phyloP scores from a whole-genome alignment of 2,329 filamentous ascomycete species.

The Paecilomyces dactylethromorphus region DNA sequence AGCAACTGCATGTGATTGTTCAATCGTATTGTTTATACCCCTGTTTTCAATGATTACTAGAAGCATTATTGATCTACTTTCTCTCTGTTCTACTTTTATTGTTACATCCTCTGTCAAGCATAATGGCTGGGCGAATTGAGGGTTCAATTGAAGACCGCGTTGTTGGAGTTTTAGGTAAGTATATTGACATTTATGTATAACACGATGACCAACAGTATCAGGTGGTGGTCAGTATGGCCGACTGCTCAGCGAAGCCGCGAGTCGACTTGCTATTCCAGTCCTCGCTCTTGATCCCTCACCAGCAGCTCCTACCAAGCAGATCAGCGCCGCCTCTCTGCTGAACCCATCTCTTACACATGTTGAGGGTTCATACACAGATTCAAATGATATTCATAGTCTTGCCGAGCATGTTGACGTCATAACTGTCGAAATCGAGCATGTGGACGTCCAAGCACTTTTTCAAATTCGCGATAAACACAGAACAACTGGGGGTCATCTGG shows the following conservation, averaged over 20 bases:
- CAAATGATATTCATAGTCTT: slow-evolving; percentile 66
- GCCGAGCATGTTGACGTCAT: slow-evolving; percentile 67
- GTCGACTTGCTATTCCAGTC: background rate
- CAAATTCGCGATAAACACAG: slow-evolving; percentile 53
- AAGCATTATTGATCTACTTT: background rate
- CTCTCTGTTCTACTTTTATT: background rate
- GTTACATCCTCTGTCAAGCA: background rate
- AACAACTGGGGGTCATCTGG: slow-evolving; percentile 11
- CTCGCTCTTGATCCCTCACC: background rate
- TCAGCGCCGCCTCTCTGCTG: slow-evolving; percentile 54
- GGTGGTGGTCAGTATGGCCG: background rate
- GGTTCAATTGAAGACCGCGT: background rate
- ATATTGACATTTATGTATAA: background rate
- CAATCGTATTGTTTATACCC: background rate
- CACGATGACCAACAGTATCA: background rate
- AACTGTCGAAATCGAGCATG: slow-evolving; percentile 89
- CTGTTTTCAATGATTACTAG: background rate
- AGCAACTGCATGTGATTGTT: background rate
- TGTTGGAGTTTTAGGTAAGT: background rate
- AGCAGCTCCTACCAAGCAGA: slow-evolving; percentile 68
- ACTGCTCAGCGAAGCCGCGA: background rate
- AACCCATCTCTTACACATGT: slow-evolving; percentile 50
- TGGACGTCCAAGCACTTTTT: slow-evolving; percentile 73
- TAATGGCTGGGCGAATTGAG: background rate
- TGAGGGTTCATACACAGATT: slow-evolving; percentile 74